Conservation (phyloP, 495 filamentous ascomycete genomes). For the Amorphotheca resinae region DNA sequence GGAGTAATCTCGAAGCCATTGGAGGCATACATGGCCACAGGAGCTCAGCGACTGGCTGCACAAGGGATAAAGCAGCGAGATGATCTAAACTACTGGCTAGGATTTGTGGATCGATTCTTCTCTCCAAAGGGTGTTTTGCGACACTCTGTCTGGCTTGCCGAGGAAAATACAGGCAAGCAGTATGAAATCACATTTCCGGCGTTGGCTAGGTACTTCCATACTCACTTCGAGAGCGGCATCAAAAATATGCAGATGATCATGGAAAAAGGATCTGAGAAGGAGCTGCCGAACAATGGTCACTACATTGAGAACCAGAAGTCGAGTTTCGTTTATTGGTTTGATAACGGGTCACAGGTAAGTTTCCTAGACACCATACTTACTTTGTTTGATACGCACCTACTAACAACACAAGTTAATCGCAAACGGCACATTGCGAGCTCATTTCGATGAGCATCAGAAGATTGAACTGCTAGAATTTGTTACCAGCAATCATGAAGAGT, state of each 20-base stretch:
- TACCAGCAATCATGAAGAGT: conserved; percentile 54
- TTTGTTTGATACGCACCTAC: neutral
- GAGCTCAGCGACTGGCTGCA: conserved; percentile 10
- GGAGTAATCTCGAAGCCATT: conserved; percentile 31
- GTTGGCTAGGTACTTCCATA: conserved; percentile 68
- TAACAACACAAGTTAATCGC: conserved; percentile 43
- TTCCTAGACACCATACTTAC: neutral
- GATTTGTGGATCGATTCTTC: conserved; percentile 67
- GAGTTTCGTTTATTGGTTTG: conserved; percentile 62
- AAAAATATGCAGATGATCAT: conserved; percentile 66
- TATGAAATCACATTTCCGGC: conserved; percentile 68
- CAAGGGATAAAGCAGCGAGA: conserved; percentile 45
- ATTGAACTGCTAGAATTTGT: conserved; percentile 60
- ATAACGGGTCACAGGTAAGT: conserved; percentile 56
- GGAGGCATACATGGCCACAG: conserved; percentile 18
- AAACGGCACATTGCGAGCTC: conserved; percentile 46
- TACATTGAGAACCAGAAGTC: conserved; percentile 49
- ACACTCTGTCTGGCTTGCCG: conserved; percentile 40
- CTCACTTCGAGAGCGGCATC: conserved; percentile 74
- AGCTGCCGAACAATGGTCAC: conserved; percentile 47
- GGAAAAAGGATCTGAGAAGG: conserved; percentile 44
- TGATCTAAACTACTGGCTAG: conserved; percentile 58
- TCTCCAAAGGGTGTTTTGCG: conserved; percentile 56
- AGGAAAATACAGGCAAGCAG: conserved; percentile 39
- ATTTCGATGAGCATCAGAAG: conserved; percentile 57